phyloP scores from a whole-genome alignment of 2,329 filamentous ascomycete genomes.

The Drechslerella coelobrocha region DNA sequence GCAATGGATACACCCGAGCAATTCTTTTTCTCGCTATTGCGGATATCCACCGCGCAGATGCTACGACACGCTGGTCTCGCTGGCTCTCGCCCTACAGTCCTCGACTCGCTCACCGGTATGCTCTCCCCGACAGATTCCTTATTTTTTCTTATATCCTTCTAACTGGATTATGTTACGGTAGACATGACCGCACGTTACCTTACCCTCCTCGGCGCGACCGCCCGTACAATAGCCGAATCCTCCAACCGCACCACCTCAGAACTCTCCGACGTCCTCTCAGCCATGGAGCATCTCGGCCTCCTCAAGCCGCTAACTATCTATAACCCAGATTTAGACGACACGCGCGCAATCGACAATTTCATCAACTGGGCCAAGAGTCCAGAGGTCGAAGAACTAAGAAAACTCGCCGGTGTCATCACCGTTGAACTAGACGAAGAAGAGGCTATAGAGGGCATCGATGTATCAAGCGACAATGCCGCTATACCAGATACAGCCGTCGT shows the following conservation, averaged over 20 bases:
- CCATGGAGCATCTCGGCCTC: constrained; percentile 54
- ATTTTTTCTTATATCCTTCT: background rate
- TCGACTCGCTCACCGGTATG: constrained; percentile 53
- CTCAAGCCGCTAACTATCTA: constrained; percentile 53
- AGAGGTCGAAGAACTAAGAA: constrained; percentile 39
- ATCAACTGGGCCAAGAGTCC: constrained; percentile 48
- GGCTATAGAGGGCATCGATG: background rate
- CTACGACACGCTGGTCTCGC: constrained; percentile 55
- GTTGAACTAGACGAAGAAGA: constrained; percentile 35
- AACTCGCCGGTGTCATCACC: constrained; percentile 36
- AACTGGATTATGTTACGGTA: constrained; percentile 18
- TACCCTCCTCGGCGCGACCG: constrained; percentile 53
- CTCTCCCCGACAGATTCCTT: background rate
- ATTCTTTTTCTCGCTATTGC: constrained; percentile 54
- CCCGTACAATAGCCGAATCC: constrained; percentile 52
- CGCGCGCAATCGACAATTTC: constrained; percentile 41
- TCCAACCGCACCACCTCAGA: constrained; percentile 52
- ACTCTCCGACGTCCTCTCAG: constrained; percentile 52
- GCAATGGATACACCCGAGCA: constrained; percentile 53
- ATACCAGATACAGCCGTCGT: constrained; percentile 19
- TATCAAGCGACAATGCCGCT: background rate
- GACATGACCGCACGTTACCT: constrained; percentile 55
- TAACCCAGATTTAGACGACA: constrained; percentile 46
- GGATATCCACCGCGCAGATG: constrained; percentile 54
- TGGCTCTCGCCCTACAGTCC: constrained; percentile 53